phyloP scores from a whole-genome alignment of 306 rosid species.

The Malus sylvestris region DNA sequence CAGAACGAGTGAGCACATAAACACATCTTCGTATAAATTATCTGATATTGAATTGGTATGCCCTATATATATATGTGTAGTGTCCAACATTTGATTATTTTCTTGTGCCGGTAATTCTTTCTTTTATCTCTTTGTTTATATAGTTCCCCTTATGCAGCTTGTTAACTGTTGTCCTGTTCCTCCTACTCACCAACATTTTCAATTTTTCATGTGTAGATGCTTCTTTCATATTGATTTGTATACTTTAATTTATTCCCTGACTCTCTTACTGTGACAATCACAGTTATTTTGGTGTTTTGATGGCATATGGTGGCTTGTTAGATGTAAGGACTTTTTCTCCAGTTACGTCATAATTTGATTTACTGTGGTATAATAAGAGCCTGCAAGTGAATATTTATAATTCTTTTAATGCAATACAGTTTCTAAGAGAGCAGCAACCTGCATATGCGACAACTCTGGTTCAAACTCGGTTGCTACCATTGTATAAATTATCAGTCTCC shows the following conservation, averaged over 20 bases:
- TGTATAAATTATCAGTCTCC: conserved; percentile 39
- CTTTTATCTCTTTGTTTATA: not conserved
- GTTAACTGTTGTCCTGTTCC: not conserved
- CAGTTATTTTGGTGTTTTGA: conserved; percentile 84
- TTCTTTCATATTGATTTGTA: not conserved
- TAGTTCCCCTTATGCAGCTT: not conserved
- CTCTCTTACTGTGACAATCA: conserved; percentile 14
- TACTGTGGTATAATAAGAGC: conserved; percentile 9
- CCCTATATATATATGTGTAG: not conserved
- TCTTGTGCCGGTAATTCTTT: not conserved
- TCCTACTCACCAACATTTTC: not conserved
- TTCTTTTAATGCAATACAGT: conserved; percentile 39
- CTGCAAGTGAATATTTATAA: not conserved
- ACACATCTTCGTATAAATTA: not conserved
- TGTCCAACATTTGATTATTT: not conserved
- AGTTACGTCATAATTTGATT: conserved; percentile 14
- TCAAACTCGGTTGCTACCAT: conserved; percentile 56
- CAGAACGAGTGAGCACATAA: conserved; percentile 56
- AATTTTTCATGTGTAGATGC: not conserved
- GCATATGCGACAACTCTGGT: conserved; percentile 42
- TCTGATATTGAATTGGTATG: not conserved
- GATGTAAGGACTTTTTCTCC: conserved; percentile 55
- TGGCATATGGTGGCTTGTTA: conserved; percentile 77
- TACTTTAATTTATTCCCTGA: not conserved
- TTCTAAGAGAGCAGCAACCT: conserved; percentile 76